Percentiles rank a stretch among this genome's conserved stretches.
Conservation (phyloP, 805 yeast species). For the Candida sonorensis region DNA sequence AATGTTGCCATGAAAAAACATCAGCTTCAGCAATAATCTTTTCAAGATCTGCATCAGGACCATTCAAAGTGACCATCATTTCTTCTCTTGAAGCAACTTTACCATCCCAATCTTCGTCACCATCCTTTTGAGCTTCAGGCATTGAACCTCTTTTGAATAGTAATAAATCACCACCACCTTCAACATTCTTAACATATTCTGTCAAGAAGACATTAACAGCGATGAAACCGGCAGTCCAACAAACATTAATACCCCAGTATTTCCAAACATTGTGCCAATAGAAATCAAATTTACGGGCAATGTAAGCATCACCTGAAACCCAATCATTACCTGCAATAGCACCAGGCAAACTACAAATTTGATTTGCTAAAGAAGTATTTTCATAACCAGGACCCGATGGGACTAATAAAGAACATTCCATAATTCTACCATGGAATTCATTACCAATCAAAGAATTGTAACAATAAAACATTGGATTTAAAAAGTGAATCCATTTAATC, state of each 20-base stretch:
- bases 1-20: conserved; percentile 57
- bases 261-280: conserved; percentile 38
- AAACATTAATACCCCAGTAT: conserved; percentile 40
- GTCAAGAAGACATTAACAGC: conserved; percentile 18
- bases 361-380: conserved; percentile 31
- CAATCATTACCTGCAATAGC: conserved; percentile 28
- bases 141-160: conserved; percentile 37
- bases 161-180: conserved; percentile 27
- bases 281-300: conserved; percentile 29
- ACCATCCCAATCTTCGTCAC: conserved; percentile 36
- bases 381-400: conserved; percentile 54
- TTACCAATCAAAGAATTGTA: conserved; percentile 49
- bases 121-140: conserved; percentile 21
- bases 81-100: conserved; percentile 22
- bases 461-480: conserved; percentile 41
- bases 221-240: conserved; percentile 33
- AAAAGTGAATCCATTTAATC: conserved; percentile 49
- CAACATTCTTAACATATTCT: conserved; percentile 18
- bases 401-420: conserved; percentile 41
- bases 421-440: conserved; percentile 49
- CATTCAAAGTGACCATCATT: conserved; percentile 18
- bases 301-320: conserved; percentile 30
- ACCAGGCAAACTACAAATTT: conserved; percentile 46
- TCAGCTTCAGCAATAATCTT: conserved; percentile 26
- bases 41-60: conserved; percentile 16